phyloP scores from a whole-genome alignment of 345 rosid species.

The Linum lewisii region DNA sequence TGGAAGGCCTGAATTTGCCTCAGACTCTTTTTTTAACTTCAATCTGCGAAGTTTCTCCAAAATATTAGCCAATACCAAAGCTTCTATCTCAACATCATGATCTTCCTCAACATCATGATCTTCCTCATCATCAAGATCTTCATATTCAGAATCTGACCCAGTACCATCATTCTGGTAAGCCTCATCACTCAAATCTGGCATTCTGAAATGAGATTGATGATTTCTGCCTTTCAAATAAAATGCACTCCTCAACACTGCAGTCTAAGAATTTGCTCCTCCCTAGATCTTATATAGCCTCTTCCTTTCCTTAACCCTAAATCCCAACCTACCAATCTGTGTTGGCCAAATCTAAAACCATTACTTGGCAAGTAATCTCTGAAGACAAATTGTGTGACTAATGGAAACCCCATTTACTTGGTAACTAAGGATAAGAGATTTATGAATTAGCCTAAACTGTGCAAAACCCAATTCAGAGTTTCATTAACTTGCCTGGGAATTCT shows the following conservation, averaged over 20 bases:
- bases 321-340: too few species aligned
- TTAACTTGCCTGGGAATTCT: neutral
- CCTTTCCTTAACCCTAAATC: neutral
- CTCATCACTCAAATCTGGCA: neutral
- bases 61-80: neutral
- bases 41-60: slow-evolving; percentile 6
- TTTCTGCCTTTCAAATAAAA: neutral
- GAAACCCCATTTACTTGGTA: neutral
- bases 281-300: neutral
- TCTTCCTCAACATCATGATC: neutral
- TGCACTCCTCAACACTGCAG: neutral
- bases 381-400: neutral
- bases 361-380: neutral
- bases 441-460: slow-evolving; percentile 1
- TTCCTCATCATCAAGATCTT: neutral
- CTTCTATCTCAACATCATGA: neutral
- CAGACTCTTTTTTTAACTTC: too few species aligned
- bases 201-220: neutral
- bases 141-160: neutral
- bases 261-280: too few species aligned
- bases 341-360: neutral
- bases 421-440: neutral
- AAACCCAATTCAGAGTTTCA: neutral
- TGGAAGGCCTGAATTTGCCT: too few species aligned
- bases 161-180: neutral